phyloP scores from a whole-genome alignment of 148 eudicot species.

The Oxyria digyna region DNA sequence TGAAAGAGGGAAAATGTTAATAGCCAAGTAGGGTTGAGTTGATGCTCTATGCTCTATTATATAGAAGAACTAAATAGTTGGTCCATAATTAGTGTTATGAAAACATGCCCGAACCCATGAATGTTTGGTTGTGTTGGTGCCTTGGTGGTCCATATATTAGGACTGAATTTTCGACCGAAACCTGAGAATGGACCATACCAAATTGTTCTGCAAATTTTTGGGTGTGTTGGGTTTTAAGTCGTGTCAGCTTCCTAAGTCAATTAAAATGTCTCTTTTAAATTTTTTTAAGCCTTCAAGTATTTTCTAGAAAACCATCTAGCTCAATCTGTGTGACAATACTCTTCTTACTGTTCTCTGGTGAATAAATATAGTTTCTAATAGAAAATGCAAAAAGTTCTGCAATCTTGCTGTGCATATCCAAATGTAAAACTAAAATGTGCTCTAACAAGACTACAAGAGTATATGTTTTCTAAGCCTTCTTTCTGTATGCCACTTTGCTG shows the following conservation, averaged over 20 bases:
- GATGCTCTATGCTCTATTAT: not conserved
- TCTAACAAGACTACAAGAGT: not conserved
- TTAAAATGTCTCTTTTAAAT: not conserved
- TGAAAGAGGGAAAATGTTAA: too few relatives aligned
- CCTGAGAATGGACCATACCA: not conserved
- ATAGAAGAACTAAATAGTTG: not conserved
- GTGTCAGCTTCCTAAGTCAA: not conserved
- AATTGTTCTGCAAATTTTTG: not conserved
- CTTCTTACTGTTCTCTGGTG: not conserved
- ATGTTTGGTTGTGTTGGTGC: not conserved
- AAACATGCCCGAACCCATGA: not conserved
- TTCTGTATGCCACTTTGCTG: too few relatives aligned
- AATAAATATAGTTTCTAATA: not conserved
- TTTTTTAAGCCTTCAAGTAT: not conserved
- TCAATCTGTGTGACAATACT: not conserved
- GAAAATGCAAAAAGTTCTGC: not conserved
- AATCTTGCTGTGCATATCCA: not conserved
- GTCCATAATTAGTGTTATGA: not conserved
- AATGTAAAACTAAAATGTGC: not conserved
- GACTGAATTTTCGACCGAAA: not conserved
- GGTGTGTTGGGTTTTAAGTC: not conserved
- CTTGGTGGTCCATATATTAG: too few relatives aligned
- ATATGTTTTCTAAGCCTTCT: slow-evolving; percentile 1
- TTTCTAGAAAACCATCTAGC: too few relatives aligned
- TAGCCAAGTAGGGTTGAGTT: not conserved